phyloP scores from a whole-genome alignment of 1,139 yeast species.

The Ogataea hybrid region DNA sequence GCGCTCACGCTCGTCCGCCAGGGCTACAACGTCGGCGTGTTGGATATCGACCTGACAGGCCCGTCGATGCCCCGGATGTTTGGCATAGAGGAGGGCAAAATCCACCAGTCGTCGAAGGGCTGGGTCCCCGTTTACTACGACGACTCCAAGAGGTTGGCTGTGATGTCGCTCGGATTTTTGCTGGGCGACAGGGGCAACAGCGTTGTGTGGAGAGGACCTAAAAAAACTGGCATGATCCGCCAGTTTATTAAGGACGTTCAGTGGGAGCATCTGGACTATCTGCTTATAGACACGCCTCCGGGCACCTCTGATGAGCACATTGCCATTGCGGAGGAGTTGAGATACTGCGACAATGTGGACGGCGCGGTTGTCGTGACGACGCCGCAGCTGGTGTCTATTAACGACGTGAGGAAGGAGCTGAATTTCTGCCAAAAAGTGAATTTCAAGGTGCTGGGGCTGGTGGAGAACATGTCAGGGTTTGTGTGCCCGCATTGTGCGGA shows the following conservation, averaged over 20 bases:
- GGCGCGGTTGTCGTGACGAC: slow-evolving; percentile 96
- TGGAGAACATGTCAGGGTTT: slow-evolving; percentile 97
- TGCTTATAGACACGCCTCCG: slow-evolving; percentile 96
- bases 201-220: slow-evolving; percentile 98
- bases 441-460: slow-evolving; percentile 76
- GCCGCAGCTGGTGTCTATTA: slow-evolving; percentile 89
- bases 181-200: slow-evolving; percentile 81
- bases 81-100: slow-evolving; percentile 78
- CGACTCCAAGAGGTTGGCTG: slow-evolving; percentile 39
- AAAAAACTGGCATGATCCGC: slow-evolving; percentile 95
- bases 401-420: slow-evolving; percentile 92
- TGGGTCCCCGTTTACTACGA: slow-evolving; percentile 84
- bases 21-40: slow-evolving; percentile 83
- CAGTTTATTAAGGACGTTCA: slow-evolving; percentile 88
- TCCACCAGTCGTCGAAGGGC: slow-evolving; percentile 75
- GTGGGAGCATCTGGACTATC: slow-evolving; percentile 84
- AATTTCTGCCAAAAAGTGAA: slow-evolving; percentile 89
- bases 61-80: slow-evolving; percentile 97
- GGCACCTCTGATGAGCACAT: slow-evolving; percentile 99
- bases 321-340: slow-evolving; percentile 88
- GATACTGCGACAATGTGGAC: slow-evolving; percentile 71
- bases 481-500: slow-evolving; percentile 94
- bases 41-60: slow-evolving; percentile 95
- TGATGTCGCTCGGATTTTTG: slow-evolving; percentile 89
- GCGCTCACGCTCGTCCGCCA: slow-evolving; percentile 71